phyloP scores from a whole-genome alignment of 768 basidiomycete genomes.

The Jaapia argillacea region DNA sequence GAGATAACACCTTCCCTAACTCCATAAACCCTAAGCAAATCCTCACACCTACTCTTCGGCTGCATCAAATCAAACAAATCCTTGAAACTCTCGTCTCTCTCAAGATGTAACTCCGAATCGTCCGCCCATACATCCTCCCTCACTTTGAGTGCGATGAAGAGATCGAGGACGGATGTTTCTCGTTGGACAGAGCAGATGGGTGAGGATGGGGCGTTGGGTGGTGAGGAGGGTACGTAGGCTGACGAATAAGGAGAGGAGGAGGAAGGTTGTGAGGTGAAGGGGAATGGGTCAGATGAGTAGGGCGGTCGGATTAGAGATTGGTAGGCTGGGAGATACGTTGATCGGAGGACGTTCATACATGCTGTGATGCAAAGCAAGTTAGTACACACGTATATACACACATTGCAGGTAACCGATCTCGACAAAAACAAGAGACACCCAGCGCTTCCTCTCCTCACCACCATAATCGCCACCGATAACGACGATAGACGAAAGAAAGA shows the following conservation, averaged over 20 bases:
- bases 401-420: too few relatives aligned
- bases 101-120: constrained; percentile 65
- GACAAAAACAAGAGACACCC: too few relatives aligned
- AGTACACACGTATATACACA: neutral
- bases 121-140: constrained; percentile 72
- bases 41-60: constrained; percentile 68
- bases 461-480: too few relatives aligned
- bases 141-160: constrained; percentile 72
- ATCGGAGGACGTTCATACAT: constrained; percentile 75
- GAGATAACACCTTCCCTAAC: constrained; percentile 24
- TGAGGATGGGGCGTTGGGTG: constrained; percentile 13
- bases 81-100: constrained; percentile 65
- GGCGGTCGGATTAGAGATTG: constrained; percentile 48
- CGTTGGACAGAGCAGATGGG: constrained; percentile 44
- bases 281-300: constrained; percentile 77
- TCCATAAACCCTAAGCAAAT: constrained; percentile 45
- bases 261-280: constrained; percentile 25
- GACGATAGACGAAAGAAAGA: constrained; percentile 1
- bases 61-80: constrained; percentile 74
- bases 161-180: constrained; percentile 67
- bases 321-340: constrained; percentile 64
- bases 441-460: too few relatives aligned
- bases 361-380: constrained; percentile 24
- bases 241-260: constrained; percentile 10
- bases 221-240: too few relatives aligned